Percentiles rank a stretch among this genome's conserved stretches.
These are phyloP conservation scores for Phialophora tarda DNA, from an alignment of 2,329 filamentous ascomycete genomes.

Conservation along the genomic window DNA sequence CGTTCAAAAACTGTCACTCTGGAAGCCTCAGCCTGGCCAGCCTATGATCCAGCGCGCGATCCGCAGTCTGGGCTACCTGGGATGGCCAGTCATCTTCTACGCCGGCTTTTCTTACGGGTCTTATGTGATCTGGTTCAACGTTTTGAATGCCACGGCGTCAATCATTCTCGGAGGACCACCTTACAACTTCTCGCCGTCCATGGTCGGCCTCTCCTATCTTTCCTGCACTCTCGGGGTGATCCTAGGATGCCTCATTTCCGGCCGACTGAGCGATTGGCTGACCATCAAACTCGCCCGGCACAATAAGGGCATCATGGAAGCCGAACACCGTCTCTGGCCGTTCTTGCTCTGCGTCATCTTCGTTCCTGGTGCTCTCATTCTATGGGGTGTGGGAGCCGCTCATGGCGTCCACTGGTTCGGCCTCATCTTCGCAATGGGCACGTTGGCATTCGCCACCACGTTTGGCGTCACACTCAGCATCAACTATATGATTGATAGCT, in stretches of 20 bases:
- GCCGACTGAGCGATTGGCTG: slow-evolving; percentile 40
- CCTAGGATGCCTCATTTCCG: slow-evolving; percentile 33
- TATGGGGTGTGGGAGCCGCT: slow-evolving; percentile 60
- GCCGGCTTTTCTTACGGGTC: slow-evolving; percentile 50
- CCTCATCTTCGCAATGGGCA: slow-evolving; percentile 55
- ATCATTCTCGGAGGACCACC: slow-evolving; percentile 46
- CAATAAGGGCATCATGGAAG: slow-evolving; percentile 41
- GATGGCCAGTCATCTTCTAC: slow-evolving; percentile 49
- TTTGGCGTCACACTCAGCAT: slow-evolving; percentile 54
- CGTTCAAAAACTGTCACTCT: slow-evolving; percentile 28
- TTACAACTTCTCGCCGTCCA: slow-evolving; percentile 48
- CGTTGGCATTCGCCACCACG: slow-evolving; percentile 52
- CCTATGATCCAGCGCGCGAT: slow-evolving; percentile 25
- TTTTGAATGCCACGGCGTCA: slow-evolving; percentile 51
- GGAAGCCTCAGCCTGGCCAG: slow-evolving; percentile 20
- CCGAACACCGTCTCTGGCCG: slow-evolving; percentile 41
- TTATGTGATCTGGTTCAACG: slow-evolving; percentile 50
- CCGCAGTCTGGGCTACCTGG: slow-evolving; percentile 31
- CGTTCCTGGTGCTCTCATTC: slow-evolving; percentile 52
- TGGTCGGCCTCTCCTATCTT: slow-evolving; percentile 50
- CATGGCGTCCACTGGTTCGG: slow-evolving; percentile 57
- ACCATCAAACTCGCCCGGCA: slow-evolving; percentile 37
- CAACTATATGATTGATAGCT: slow-evolving; percentile 57
- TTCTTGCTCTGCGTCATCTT: slow-evolving; percentile 47
- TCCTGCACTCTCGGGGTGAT: slow-evolving; percentile 39